Evolutionary conservation across 169 alveolate genomes (phyloP).

Genomic region (Blepharisma undulans): DNA sequence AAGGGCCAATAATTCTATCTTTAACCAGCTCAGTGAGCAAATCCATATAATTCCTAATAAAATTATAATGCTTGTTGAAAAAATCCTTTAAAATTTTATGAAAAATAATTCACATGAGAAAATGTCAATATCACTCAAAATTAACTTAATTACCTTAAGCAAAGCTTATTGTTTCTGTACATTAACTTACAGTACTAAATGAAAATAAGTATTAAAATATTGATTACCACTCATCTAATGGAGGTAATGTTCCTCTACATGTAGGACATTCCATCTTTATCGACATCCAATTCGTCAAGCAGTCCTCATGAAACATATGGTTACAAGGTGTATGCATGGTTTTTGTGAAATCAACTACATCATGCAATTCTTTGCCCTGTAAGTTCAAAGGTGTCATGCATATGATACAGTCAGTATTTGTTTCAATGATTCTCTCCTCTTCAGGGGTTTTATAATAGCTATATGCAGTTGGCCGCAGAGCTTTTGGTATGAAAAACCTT

Average conservation of each 20-base stretch:
- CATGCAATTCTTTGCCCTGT: conserved; percentile 38
- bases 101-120: neutral
- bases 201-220: neutral
- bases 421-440: conserved; percentile 48
- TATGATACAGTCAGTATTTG: conserved; percentile 62
- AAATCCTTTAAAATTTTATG: neutral
- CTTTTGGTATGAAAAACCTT: conserved; percentile 67
- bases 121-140: too few species aligned
- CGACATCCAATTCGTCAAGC: conserved; percentile 93
- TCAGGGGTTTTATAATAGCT: conserved; percentile 57
- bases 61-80: neutral
- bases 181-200: neutral
- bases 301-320: conserved; percentile 91
- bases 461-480: conserved; percentile 48
- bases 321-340: conserved; percentile 91
- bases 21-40: neutral
- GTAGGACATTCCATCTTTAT: conserved; percentile 94
- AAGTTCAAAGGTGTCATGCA: conserved; percentile 64
- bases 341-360: conserved; percentile 25
- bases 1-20: neutral
- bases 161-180: neutral
- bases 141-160: neutral
- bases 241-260: conserved; percentile 85
- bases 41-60: neutral
- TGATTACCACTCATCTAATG: conserved; percentile 8